phyloP scores from a whole-genome alignment of 2,329 filamentous ascomycete species.

The Hypoxylon sp. region DNA sequence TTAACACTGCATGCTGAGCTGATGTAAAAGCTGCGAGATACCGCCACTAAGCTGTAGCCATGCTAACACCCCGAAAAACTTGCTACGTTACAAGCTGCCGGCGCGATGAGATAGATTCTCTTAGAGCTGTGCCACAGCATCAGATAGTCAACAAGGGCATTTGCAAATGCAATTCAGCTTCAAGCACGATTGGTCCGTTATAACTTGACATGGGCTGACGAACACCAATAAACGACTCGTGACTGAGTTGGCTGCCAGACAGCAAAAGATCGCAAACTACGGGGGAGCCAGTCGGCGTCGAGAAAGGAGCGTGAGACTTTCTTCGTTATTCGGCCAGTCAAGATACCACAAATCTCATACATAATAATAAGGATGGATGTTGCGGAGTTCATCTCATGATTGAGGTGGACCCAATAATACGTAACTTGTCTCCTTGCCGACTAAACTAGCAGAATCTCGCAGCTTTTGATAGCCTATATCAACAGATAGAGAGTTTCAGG shows the following conservation, averaged over 20 bases:
- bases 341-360: slow-evolving; percentile 10
- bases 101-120: slow-evolving; percentile 26
- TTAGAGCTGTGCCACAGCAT: slow-evolving; percentile 42
- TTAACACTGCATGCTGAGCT: slow-evolving; percentile 30
- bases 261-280: slow-evolving; percentile 21
- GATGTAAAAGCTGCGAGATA: slow-evolving; percentile 42
- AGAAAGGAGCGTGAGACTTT: slow-evolving; percentile 14
- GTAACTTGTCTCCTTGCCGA: slow-evolving; percentile 22
- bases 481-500: slow-evolving; percentile 5
- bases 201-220: slow-evolving; percentile 36
- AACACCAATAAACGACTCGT: slow-evolving; percentile 34
- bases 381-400: slow-evolving; percentile 24
- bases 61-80: slow-evolving; percentile 23
- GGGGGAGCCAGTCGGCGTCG: slow-evolving; percentile 27
- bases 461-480: slow-evolving; percentile 39
- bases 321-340: slow-evolving; percentile 30
- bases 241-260: slow-evolving; percentile 38
- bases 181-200: slow-evolving; percentile 38
- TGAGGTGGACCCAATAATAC: slow-evolving; percentile 36
- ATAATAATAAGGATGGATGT: slow-evolving; percentile 20
- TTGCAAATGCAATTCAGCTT: slow-evolving; percentile 20
- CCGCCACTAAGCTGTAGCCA: slow-evolving; percentile 38
- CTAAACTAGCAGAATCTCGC: slow-evolving; percentile 15
- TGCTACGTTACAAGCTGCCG: slow-evolving; percentile 45
- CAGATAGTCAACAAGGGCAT: slow-evolving; percentile 34